Evolutionary conservation across 1,284 basidiomycete genomes (phyloP).

Genomic region (Marasmius tenuissimus): DNA sequence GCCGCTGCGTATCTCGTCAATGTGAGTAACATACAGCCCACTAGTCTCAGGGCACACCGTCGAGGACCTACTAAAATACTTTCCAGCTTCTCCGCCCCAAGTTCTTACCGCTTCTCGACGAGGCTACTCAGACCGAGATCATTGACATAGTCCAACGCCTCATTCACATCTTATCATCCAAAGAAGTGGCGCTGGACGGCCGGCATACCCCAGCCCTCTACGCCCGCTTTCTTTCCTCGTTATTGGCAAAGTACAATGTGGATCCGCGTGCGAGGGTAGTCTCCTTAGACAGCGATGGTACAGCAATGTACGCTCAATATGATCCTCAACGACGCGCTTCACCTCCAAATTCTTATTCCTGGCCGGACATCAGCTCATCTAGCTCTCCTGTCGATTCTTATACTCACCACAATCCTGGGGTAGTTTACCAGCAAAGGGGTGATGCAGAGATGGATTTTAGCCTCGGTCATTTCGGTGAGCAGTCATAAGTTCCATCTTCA

Average conservation of each 20-base stretch:
- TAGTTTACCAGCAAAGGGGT: slow-evolving; percentile 24
- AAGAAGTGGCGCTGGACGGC: slow-evolving; percentile 47
- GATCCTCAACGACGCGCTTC: slow-evolving; percentile 20
- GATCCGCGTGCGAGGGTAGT: slow-evolving; percentile 9
- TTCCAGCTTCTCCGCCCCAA: slow-evolving; percentile 49
- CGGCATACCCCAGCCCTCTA: slow-evolving; percentile 53
- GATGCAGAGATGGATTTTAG: slow-evolving; percentile 43
- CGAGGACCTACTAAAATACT: not conserved
- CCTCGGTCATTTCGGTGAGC: slow-evolving; percentile 33
- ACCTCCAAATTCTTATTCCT: slow-evolving; percentile 31
- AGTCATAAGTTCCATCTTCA: not conserved
- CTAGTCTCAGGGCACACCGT: not conserved
- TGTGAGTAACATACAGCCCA: slow-evolving; percentile 30
- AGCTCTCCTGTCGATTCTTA: slow-evolving; percentile 1
- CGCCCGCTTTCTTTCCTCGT: slow-evolving; percentile 47
- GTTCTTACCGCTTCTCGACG: slow-evolving; percentile 41
- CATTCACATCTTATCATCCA: slow-evolving; percentile 46
- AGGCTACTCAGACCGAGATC: slow-evolving; percentile 40
- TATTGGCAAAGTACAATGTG: slow-evolving; percentile 42
- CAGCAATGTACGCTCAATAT: slow-evolving; percentile 7
- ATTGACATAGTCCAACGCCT: slow-evolving; percentile 40
- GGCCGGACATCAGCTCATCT: slow-evolving; percentile 37
- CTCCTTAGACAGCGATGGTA: slow-evolving; percentile 8
- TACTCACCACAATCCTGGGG: slow-evolving; percentile 13
- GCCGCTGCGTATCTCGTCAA: slow-evolving; percentile 61